Evolutionary conservation across 2,329 filamentous ascomycete species (phyloP).

Genomic region (Akanthomyces muscarius): DNA sequence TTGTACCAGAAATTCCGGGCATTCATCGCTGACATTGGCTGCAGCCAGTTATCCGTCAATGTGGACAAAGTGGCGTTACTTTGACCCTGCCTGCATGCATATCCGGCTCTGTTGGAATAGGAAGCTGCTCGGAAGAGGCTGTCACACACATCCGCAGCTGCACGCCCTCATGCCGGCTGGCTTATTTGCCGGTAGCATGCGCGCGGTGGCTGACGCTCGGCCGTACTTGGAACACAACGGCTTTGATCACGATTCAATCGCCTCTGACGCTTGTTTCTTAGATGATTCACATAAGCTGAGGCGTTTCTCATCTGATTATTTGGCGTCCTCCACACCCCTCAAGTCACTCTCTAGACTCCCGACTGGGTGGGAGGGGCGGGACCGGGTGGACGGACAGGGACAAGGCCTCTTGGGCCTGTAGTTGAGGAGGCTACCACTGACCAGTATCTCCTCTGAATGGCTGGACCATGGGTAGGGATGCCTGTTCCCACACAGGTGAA

Average conservation of each 20-base stretch:
- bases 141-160: not conserved
- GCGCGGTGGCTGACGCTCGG: slow-evolving; percentile 8
- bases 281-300: not conserved
- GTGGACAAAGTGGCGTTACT: not conserved
- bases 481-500: slow-evolving; percentile 12
- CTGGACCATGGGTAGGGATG: not conserved
- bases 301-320: slow-evolving; percentile 14
- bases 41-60: slow-evolving; percentile 6
- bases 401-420: not conserved
- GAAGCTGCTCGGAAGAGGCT: not conserved
- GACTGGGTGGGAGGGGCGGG: slow-evolving; percentile 8
- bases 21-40: not conserved
- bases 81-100: not conserved
- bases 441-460: not conserved
- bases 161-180: not conserved
- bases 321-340: slow-evolving; percentile 1
- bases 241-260: not conserved
- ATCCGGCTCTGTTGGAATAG: not conserved
- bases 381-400: slow-evolving; percentile 2
- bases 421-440: not conserved
- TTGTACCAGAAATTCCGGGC: not conserved
- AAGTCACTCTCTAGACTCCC: not conserved
- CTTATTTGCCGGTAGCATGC: not conserved
- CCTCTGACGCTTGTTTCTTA: not conserved
- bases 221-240: not conserved